Evolutionary conservation across 2,329 filamentous ascomycete species (phyloP), one percentile per base, ranked within the genome.

Genomic region (Pseudomassariella vexata): DNA sequence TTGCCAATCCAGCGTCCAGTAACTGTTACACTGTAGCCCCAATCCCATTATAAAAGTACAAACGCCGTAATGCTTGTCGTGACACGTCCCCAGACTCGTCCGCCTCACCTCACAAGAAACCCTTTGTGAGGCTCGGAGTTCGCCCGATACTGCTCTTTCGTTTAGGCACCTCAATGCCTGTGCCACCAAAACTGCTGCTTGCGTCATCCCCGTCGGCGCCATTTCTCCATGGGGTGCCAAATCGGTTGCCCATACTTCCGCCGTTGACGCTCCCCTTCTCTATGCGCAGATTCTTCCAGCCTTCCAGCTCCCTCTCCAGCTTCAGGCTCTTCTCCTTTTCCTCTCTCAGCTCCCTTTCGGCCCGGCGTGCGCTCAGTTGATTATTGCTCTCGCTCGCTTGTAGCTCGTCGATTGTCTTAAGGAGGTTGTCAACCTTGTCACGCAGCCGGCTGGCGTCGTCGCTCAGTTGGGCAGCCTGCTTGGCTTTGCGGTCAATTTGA

Each of bases 401-500:
- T 20, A 98, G 76, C 55, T 96, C 90, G 53, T 96, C 90, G 47
- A 98, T 95, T 2, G 86, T 87, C 52, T 80, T 73, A 30, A 98
- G 80, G 5, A 96, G 79, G 53, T 88, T 87, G 44, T 92, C 86
- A 40, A 88, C 77, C 67, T 92, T 94, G 62, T 96, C 90, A 40
- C 90, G 85, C 50, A 87, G 80, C 42, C 90, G 85, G 45, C 71
- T 68, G 36, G 95, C 74, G 49, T 96, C 92, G 32, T 95, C 90
- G 34, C 79, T 73, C 12, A 95, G 70, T 52, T 92, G 82, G 5
- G 69, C 53, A 48, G 89, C 87, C 47, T 85, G 79, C 63, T 94
- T 95, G 44, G 96, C 90, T 47, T 88, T 86, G 47, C 92, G 85
- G 28, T 95, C 88, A 45, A 98, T 84, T 58, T 96, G 90, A 16